Conservation (phyloP, 345 rosid genomes). For the Citrus reticulata region DNA sequence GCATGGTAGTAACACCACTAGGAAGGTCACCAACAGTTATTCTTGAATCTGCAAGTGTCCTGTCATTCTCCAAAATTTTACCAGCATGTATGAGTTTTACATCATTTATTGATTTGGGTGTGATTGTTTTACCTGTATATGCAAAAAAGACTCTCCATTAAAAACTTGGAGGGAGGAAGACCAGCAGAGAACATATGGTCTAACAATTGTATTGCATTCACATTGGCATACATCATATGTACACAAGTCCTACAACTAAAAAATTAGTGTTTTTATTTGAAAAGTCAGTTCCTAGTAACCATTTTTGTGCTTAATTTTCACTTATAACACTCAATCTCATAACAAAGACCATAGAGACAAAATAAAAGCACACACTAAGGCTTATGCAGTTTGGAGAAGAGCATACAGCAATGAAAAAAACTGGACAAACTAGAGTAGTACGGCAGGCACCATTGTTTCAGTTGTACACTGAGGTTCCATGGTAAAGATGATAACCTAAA, state of each 20-base stretch:
- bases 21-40: conserved; percentile 28
- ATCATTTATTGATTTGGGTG: conserved; percentile 32
- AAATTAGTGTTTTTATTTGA: background rate
- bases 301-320: background rate
- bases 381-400: background rate
- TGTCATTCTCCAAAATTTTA: conserved; percentile 36
- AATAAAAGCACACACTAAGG: background rate
- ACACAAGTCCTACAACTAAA: background rate
- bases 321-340: background rate
- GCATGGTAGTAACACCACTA: conserved; percentile 36
- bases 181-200: background rate
- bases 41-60: conserved; percentile 36
- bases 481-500: background rate
- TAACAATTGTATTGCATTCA: background rate
- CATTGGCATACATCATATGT: background rate
- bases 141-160: conserved; percentile 4
- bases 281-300: background rate
- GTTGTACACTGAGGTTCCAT: background rate
- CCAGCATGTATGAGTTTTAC: conserved; percentile 43
- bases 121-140: conserved; percentile 25
- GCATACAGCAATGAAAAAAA: background rate
- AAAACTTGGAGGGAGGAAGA: background rate
- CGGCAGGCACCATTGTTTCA: background rate
- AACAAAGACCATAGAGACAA: background rate
- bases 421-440: background rate